Evolutionary conservation across 2,329 filamentous ascomycete genomes (phyloP), one percentile per base, ranked within the genome.

Genomic region (Huntiella omanensis): DNA sequence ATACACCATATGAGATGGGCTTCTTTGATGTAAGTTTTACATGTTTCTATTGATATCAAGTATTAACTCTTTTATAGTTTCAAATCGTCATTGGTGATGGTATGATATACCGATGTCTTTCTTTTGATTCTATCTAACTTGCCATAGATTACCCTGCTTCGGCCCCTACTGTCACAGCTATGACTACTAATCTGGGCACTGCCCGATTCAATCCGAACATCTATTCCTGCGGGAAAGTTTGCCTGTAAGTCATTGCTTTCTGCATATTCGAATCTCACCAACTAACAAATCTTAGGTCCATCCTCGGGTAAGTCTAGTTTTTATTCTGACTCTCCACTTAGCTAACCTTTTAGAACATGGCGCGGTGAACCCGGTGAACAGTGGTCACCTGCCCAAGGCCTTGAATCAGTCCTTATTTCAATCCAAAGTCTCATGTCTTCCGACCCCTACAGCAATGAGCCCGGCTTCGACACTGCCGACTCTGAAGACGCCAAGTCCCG

Each of bases 161-260:
- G 54, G 70, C 75, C 1, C 76, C 76, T 2, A 52, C 54, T 11
- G 75, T 80, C 19, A 74, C 68, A 17, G 79, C 81, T 19, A 71
- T 78, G 37, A 96, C 91, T 0, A 98, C 88, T 1, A 95, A 96
- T 58, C 68, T 71, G n/a, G 88, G 88, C 8, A 71, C 80, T 49
- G 86, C 80, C 57, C 78, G 91, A 5, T 96, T 96, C 67, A 95
- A 95, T 56, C 91, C 91, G 3, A 98, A 98, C 58, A 94, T 98
- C 51, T 98, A 98, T 58, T 71, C 86, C 1, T 75, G 67, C 43
- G 91, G 91, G 42, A 92, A 88, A 63, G 87, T 98, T 48, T 98
- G 91, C 65, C 62, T 98, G 75, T 92, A 62, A 67, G 80, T 71
- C 11, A 7, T 43, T 17, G 13, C 11, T 40, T 10, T 19, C 32